Conservation (phyloP, 257 asterid species). For the Plantago ovata region DNA sequence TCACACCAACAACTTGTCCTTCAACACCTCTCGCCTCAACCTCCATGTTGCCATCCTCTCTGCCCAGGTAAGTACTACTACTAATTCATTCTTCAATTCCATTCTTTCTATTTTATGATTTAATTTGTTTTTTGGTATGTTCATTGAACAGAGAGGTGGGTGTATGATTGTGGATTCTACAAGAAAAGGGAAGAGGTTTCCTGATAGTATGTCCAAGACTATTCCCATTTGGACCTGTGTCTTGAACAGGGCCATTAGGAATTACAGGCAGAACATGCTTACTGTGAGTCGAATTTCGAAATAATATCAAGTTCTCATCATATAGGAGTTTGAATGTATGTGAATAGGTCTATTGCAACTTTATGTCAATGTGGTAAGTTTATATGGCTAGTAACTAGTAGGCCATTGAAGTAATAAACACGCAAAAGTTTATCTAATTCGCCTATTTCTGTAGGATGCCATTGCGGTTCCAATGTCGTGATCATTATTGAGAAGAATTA, state of each 20-base stretch:
- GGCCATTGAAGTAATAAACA: no score
- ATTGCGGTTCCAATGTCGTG: no score
- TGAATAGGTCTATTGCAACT: no score
- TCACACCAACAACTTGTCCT: slow-evolving; percentile 85
- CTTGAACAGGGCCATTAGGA: slow-evolving; percentile 68
- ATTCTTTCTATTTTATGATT: no score
- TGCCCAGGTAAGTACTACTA: slow-evolving; percentile 32
- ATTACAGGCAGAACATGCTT: slow-evolving; percentile 27
- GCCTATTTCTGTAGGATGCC: no score
- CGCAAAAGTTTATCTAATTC: no score
- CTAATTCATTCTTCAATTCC: neutral
- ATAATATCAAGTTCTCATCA: no score
- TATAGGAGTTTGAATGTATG: no score
- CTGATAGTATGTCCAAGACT: slow-evolving; percentile 98
- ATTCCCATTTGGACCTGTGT: slow-evolving; percentile 98
- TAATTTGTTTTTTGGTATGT: neutral
- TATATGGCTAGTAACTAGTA: no score
- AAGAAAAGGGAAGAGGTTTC: slow-evolving; percentile 91
- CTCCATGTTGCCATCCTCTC: slow-evolving; percentile 85
- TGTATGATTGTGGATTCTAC: slow-evolving; percentile 92
- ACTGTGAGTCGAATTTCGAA: no score
- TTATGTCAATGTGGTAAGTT: neutral
- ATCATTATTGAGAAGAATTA: neutral
- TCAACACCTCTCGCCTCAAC: slow-evolving; percentile 85
- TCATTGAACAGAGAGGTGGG: slow-evolving; percentile 92